Percentiles rank a stretch among this genome's conserved stretches.
phyloP scores from a whole-genome alignment of 2,329 filamentous ascomycete species.

The Aspergillus fijiensis region DNA sequence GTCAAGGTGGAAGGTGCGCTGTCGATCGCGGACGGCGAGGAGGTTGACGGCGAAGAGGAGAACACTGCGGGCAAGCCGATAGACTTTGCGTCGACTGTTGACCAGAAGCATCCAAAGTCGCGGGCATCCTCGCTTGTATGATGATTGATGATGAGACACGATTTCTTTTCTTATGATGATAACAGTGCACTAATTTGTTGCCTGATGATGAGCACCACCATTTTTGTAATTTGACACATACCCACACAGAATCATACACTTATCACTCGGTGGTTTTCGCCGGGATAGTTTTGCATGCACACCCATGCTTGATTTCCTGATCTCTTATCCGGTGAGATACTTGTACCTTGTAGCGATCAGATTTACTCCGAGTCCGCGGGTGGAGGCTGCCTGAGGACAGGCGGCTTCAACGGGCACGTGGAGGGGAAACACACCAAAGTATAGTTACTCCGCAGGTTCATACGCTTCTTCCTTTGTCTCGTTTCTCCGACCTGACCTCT shows the following conservation, averaged over 20 bases:
- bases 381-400: too few species aligned
- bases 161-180: slow-evolving; percentile 5
- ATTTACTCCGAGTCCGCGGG: too few species aligned
- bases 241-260: background rate
- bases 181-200: slow-evolving; percentile 2
- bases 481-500: too few species aligned
- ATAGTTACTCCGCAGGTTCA: too few species aligned
- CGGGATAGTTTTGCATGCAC: background rate
- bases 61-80: slow-evolving; percentile 11
- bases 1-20: slow-evolving; percentile 50
- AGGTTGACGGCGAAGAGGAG: slow-evolving; percentile 31
- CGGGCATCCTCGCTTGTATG: slow-evolving; percentile 12
- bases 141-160: slow-evolving; percentile 13
- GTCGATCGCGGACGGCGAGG: slow-evolving; percentile 34
- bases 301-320: background rate
- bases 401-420: too few species aligned
- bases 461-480: too few species aligned
- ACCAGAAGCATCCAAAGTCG: slow-evolving; percentile 26
- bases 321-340: too few species aligned
- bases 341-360: too few species aligned
- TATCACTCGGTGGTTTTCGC: background rate
- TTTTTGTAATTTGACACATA: background rate
- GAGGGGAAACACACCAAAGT: too few species aligned
- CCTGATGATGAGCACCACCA: slow-evolving; percentile 2
- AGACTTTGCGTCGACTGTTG: slow-evolving; percentile 11